A percentile compares a stretch with the other conserved stretches of the same genome.
Evolutionary conservation across 495 filamentous ascomycete genomes (phyloP).

Genomic region (Xylaria flabelliformis): DNA sequence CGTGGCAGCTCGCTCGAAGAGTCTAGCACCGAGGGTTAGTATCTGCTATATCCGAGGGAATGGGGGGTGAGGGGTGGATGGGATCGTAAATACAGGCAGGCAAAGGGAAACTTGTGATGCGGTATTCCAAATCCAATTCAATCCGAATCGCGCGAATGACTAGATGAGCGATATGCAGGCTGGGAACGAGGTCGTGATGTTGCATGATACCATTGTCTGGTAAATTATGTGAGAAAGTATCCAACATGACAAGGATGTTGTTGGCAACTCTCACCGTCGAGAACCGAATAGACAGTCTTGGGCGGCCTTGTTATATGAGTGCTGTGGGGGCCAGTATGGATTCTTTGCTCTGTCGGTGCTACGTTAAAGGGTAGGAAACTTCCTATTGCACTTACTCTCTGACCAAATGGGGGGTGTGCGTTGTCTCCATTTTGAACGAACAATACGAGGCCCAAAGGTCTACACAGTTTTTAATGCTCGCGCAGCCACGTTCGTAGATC

Average conservation of each 20-base stretch:
- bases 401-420: constrained; percentile 91
- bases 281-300: constrained; percentile 41
- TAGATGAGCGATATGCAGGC: constrained; percentile 49
- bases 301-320: constrained; percentile 33
- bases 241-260: constrained; percentile 56
- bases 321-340: constrained; percentile 41
- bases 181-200: constrained; percentile 53
- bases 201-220: constrained; percentile 60
- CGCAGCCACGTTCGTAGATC: constrained; percentile 95
- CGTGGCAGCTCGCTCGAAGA: constrained; percentile 90
- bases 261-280: constrained; percentile 61
- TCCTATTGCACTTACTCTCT: constrained; percentile 94
- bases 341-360: constrained; percentile 44
- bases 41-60: constrained; percentile 39
- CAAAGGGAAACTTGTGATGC: constrained; percentile 59
- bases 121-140: constrained; percentile 57
- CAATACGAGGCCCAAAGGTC: constrained; percentile 98
- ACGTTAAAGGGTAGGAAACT: constrained; percentile 75
- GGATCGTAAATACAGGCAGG: constrained; percentile 64
- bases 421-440: constrained; percentile 95
- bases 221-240: constrained; percentile 64
- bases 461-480: constrained; percentile 90
- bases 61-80: constrained; percentile 52
- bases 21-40: constrained; percentile 68
- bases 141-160: constrained; percentile 52